Evolutionary conservation across 2,329 filamentous ascomycete species (phyloP).

Genomic region (Verticillium albo-atrum): DNA sequence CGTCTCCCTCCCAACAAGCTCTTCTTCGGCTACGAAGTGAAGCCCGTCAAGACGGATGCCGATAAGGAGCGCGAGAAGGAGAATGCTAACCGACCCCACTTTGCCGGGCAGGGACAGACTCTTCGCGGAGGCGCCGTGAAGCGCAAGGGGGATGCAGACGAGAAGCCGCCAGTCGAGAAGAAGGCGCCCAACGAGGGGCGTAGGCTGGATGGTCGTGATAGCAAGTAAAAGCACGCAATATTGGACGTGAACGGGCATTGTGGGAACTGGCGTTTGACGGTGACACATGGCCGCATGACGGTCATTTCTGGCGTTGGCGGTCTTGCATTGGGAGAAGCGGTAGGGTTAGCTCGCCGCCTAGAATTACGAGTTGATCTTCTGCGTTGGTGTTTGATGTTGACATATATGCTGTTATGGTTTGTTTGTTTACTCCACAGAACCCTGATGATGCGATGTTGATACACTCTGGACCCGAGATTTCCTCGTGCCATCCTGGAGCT

Average conservation of each 20-base stretch:
- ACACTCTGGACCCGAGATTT: too few species aligned
- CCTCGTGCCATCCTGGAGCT: too few species aligned
- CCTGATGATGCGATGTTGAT: too few species aligned
- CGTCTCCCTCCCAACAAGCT: conserved; percentile 83
- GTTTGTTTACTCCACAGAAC: too few species aligned
- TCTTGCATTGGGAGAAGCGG: neutral
- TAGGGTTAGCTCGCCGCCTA: neutral
- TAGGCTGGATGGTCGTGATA: conserved; percentile 37
- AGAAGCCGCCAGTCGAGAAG: conserved; percentile 44
- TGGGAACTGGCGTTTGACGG: neutral
- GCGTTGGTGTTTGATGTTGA: neutral
- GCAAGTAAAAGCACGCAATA: conserved; percentile 5
- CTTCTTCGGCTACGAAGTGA: conserved; percentile 95
- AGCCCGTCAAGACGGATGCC: conserved; percentile 75
- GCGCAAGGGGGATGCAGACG: conserved; percentile 58
- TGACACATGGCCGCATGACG: neutral
- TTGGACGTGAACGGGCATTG: neutral
- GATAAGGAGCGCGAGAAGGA: conserved; percentile 64
- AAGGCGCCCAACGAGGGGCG: conserved; percentile 38
- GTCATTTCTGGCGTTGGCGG: neutral
- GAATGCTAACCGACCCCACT: conserved; percentile 64
- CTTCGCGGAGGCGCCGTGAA: conserved; percentile 60
- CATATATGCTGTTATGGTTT: too few species aligned
- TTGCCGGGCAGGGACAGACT: conserved; percentile 81
- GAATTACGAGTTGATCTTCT: neutral